phyloP scores from a whole-genome alignment of 495 filamentous ascomycete genomes.

The Recurvomyces mirabilis region DNA sequence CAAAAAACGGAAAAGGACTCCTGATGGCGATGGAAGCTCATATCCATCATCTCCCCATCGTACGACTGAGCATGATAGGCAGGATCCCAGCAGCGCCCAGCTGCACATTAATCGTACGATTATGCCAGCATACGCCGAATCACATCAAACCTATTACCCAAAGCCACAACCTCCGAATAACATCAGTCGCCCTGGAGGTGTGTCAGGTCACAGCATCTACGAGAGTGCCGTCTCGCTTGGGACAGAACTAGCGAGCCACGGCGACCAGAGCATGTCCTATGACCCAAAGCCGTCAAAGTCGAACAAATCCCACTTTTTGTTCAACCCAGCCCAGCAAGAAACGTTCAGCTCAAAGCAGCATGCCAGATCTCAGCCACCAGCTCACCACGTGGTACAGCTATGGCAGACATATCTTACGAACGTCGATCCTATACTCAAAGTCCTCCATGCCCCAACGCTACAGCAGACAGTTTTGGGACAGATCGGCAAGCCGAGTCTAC shows the following conservation, averaged over 20 bases:
- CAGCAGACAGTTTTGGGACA: constrained; percentile 26
- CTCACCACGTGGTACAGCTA: constrained; percentile 33
- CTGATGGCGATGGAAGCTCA: background rate
- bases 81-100: background rate
- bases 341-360: background rate
- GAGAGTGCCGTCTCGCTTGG: constrained; percentile 2
- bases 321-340: background rate
- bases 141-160: background rate
- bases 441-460: constrained; percentile 39
- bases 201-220: constrained; percentile 5
- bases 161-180: background rate
- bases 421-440: constrained; percentile 57
- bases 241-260: background rate
- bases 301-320: background rate
- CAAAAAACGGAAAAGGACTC: background rate
- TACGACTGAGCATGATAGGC: background rate
- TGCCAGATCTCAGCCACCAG: background rate
- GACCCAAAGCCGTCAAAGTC: too few relatives aligned
- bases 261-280: too few relatives aligned
- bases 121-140: background rate
- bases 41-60: too few relatives aligned
- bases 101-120: background rate
- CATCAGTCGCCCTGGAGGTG: background rate
- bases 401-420: constrained; percentile 43
- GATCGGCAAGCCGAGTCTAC: constrained; percentile 17